phyloP scores from a whole-genome alignment of 164 flowering plant species.

The Berberis thunbergii region DNA sequence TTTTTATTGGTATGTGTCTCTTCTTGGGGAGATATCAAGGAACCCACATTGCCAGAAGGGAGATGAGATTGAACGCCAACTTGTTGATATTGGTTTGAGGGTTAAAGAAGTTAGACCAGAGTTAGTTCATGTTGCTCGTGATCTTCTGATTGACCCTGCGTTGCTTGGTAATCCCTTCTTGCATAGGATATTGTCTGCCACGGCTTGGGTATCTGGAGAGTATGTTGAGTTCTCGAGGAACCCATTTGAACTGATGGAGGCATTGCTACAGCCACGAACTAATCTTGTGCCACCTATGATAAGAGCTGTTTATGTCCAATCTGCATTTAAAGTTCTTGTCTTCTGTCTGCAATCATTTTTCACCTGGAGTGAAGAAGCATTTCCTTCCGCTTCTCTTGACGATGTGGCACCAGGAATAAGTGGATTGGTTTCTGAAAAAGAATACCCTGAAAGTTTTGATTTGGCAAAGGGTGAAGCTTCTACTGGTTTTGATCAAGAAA shows the following conservation, averaged over 20 bases:
- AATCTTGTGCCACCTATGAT: slow-evolving; percentile 64
- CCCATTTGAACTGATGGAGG: slow-evolving; percentile 74
- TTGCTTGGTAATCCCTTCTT: slow-evolving; percentile 73
- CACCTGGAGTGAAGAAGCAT: slow-evolving; percentile 21
- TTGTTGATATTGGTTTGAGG: slow-evolving; percentile 82
- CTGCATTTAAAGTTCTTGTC: slow-evolving; percentile 64
- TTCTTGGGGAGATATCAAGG: slow-evolving; percentile 88
- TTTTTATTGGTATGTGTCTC: slow-evolving; percentile 92
- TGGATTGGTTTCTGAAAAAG: slow-evolving; percentile 14
- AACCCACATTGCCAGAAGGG: slow-evolving; percentile 75
- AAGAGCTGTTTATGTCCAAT: slow-evolving; percentile 77
- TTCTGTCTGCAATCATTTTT: slow-evolving; percentile 47
- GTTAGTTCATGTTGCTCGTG: slow-evolving; percentile 72
- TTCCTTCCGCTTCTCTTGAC: slow-evolving; percentile 15
- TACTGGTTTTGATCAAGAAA: slow-evolving; percentile 20
- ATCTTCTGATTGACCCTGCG: slow-evolving; percentile 87
- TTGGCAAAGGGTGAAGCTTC: slow-evolving; percentile 13
- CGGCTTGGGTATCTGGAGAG: slow-evolving; percentile 93
- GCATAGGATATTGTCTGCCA: slow-evolving; percentile 65
- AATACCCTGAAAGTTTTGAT: slow-evolving; percentile 17
- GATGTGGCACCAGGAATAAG: slow-evolving; percentile 16
- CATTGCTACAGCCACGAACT: slow-evolving; percentile 80
- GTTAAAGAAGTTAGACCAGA: slow-evolving; percentile 77
- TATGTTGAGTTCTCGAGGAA: slow-evolving; percentile 67
- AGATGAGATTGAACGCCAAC: slow-evolving; percentile 77